Evolutionary conservation across 371 early-diverging fungal species (phyloP).

Genomic region (Apophysomyces sp.): DNA sequence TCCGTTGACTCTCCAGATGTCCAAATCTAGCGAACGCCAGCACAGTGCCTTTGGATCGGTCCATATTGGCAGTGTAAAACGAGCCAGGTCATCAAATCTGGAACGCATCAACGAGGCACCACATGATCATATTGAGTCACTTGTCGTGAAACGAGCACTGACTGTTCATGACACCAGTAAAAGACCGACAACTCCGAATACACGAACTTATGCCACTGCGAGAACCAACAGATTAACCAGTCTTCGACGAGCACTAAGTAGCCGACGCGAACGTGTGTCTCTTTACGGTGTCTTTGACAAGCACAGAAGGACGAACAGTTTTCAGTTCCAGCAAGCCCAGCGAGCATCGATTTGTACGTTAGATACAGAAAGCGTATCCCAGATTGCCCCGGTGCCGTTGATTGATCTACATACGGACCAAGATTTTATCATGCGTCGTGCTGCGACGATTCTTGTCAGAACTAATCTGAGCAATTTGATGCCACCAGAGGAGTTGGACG

Average conservation of each 20-base stretch:
- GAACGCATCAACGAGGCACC: constrained; percentile 18
- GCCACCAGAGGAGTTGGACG: constrained; percentile 60
- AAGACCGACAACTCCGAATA: not conserved
- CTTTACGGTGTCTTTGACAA: constrained; percentile 12
- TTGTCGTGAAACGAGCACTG: not conserved
- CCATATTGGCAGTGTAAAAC: constrained; percentile 34
- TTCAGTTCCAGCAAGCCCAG: not conserved
- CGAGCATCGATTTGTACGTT: constrained; percentile 8
- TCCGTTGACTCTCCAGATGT: not conserved
- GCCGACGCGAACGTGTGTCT: constrained; percentile 4
- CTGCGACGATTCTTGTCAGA: not conserved
- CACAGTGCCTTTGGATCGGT: constrained; percentile 16
- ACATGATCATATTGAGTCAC: not conserved
- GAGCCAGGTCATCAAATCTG: constrained; percentile 36
- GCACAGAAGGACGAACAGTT: not conserved
- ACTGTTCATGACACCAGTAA: not conserved
- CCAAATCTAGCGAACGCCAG: not conserved
- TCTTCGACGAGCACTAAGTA: not conserved
- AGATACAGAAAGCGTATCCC: not conserved
- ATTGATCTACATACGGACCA: constrained; percentile 70
- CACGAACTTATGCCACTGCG: not conserved
- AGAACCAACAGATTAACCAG: not conserved
- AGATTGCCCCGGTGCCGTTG: not conserved
- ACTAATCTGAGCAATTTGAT: constrained; percentile 19
- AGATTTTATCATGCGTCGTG: constrained; percentile 70